phyloP scores from a whole-genome alignment of 805 yeast genomes.

The Kregervanrija delftensis region DNA sequence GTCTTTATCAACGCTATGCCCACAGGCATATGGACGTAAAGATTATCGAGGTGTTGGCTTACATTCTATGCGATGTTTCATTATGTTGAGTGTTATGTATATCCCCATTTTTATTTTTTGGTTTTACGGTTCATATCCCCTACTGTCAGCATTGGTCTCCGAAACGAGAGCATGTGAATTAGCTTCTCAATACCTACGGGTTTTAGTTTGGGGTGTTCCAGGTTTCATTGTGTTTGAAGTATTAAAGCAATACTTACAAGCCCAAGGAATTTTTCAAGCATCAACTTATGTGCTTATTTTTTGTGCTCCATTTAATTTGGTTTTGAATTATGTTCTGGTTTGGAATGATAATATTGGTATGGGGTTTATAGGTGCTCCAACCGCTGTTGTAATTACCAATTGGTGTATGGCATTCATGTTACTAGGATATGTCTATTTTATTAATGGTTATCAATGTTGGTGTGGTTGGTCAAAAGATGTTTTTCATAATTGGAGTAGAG shows the following conservation, averaged over 20 bases:
- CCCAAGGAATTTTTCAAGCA: constrained; percentile 53
- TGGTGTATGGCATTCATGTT: constrained; percentile 49
- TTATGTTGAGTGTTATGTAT: constrained; percentile 34
- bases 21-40: constrained; percentile 54
- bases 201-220: constrained; percentile 47
- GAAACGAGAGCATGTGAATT: constrained; percentile 40
- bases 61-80: constrained; percentile 44
- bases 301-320: constrained; percentile 47
- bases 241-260: constrained; percentile 49
- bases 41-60: constrained; percentile 44
- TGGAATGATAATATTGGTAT: constrained; percentile 36
- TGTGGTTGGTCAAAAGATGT: constrained; percentile 37
- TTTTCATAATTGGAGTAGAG: constrained; percentile 39
- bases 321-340: constrained; percentile 42
- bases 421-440: constrained; percentile 32
- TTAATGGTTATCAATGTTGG: constrained; percentile 47
- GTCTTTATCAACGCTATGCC: constrained; percentile 50
- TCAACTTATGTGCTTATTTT: constrained; percentile 45
- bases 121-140: constrained; percentile 32
- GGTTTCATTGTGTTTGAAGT: constrained; percentile 51
- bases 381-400: constrained; percentile 51
- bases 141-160: constrained; percentile 32
- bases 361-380: constrained; percentile 54
- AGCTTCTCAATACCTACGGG: constrained; percentile 41
- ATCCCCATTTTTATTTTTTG: constrained; percentile 34